Conservation (phyloP, 345 rosid genomes). For the Clausena lansium region DNA sequence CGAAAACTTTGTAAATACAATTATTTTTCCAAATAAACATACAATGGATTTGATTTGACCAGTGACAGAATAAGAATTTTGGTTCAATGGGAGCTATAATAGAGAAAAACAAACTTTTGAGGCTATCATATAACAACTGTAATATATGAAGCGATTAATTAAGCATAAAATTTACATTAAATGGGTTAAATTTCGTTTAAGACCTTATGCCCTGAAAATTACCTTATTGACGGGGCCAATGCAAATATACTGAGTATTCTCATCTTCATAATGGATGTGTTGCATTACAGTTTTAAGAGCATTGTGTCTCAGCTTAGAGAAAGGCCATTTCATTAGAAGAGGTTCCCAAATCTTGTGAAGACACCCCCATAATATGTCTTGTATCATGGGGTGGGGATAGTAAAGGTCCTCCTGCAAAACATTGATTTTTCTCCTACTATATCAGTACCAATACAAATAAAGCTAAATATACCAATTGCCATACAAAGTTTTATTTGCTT, state of each 20-base stretch:
- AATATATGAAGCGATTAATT: not conserved
- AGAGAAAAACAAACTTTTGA: no score
- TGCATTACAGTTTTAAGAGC: slow-evolving; percentile 50
- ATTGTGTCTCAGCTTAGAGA: slow-evolving; percentile 42
- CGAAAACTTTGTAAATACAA: no score
- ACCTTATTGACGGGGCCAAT: slow-evolving; percentile 62
- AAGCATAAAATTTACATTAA: not conserved
- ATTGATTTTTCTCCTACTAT: no score
- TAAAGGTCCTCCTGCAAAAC: slow-evolving; percentile 56
- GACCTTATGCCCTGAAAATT: not conserved
- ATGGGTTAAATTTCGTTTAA: not conserved
- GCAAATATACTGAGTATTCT: slow-evolving; percentile 47
- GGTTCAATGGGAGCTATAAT: no score
- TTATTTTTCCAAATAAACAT: no score
- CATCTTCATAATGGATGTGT: slow-evolving; percentile 67
- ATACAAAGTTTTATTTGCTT: not conserved
- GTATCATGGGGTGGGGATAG: slow-evolving; percentile 46
- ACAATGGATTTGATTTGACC: no score
- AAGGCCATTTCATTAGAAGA: slow-evolving; percentile 50
- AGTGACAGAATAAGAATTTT: no score
- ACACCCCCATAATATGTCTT: slow-evolving; percentile 57
- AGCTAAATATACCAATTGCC: not conserved
- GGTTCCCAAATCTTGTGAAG: slow-evolving; percentile 51
- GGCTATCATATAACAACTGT: not conserved
- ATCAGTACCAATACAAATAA: not conserved